A percentile compares a stretch with the other conserved stretches of the same genome.
Conservation (phyloP, 163 green algal species). For the Dunaliella salina region DNA sequence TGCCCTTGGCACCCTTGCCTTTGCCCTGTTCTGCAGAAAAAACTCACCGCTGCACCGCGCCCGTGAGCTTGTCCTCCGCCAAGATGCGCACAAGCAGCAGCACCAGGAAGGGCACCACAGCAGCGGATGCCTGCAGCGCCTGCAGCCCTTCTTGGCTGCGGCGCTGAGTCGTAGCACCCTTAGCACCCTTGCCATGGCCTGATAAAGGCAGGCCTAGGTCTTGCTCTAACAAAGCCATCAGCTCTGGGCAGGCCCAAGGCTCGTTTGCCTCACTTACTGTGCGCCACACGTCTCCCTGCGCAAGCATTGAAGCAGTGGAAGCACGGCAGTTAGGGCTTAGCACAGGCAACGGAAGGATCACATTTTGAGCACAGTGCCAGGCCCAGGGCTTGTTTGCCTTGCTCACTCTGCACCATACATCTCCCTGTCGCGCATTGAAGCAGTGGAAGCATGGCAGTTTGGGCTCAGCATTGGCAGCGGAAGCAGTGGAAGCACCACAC, state of each 20-base stretch:
- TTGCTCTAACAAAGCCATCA: neutral
- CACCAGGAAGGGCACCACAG: constrained; percentile 14
- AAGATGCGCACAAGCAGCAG: constrained; percentile 58
- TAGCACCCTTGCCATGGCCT: neutral
- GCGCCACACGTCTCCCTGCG: neutral
- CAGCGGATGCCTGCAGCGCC: neutral
- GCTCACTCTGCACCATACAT: neutral
- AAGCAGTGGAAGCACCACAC: no score
- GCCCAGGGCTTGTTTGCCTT: neutral
- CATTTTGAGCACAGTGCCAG: no score
- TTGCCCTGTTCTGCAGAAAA: no score
- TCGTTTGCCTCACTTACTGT: neutral
- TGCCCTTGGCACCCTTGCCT: no score
- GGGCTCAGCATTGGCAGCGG: no score
- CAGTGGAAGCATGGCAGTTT: no score
- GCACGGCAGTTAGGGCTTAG: no score
- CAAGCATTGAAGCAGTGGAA: no score
- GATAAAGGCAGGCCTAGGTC: neutral
- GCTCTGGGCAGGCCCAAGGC: neutral
- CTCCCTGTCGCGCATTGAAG: neutral
- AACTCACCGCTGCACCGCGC: constrained; percentile 6
- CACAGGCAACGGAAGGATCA: no score
- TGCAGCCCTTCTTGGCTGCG: neutral
- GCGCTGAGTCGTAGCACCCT: no score
- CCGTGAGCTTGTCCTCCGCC: constrained; percentile 46